A percentile compares a stretch with the other conserved stretches of the same genome.
Conservation (phyloP, 106 monocot genomes). For the Acorus gramineus region DNA sequence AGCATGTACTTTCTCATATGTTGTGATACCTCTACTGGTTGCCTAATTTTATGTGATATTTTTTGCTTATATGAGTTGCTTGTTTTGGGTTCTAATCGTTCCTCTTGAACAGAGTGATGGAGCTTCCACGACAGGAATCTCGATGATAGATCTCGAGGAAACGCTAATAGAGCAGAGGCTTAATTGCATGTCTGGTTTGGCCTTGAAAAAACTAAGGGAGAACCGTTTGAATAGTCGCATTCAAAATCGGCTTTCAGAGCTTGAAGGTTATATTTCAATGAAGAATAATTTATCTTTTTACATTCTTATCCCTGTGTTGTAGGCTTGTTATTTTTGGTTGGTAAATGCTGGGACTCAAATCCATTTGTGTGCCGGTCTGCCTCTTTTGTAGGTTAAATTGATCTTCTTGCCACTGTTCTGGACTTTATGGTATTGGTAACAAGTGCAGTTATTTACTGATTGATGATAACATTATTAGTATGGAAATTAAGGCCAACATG, state of each 20-base stretch:
- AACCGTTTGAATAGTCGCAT: constrained; percentile 56
- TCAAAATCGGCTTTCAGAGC: constrained; percentile 66
- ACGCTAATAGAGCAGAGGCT: constrained; percentile 47
- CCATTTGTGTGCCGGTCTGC: no score
- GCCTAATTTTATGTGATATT: neutral
- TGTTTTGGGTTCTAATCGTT: neutral
- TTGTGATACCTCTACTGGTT: no score
- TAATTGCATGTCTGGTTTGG: constrained; percentile 38
- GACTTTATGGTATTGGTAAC: no score
- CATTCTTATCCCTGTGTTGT: neutral
- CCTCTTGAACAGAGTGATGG: constrained; percentile 15
- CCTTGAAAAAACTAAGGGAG: constrained; percentile 44
- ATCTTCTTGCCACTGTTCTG: no score
- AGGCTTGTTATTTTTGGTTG: neutral
- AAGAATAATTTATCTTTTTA: neutral
- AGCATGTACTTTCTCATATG: no score
- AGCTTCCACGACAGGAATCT: constrained; percentile 13
- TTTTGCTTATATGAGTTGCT: neutral
- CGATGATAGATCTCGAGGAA: constrained; percentile 62
- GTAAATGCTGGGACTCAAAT: no score
- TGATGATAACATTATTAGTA: no score
- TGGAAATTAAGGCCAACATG: no score
- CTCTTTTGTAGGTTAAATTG: no score
- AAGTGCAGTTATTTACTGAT: no score
- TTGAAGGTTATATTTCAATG: constrained; percentile 60